These are phyloP conservation scores for Nannizzia gypsea DNA, from an alignment of 2,329 filamentous ascomycete genomes.

Conservation along the genomic window DNA sequence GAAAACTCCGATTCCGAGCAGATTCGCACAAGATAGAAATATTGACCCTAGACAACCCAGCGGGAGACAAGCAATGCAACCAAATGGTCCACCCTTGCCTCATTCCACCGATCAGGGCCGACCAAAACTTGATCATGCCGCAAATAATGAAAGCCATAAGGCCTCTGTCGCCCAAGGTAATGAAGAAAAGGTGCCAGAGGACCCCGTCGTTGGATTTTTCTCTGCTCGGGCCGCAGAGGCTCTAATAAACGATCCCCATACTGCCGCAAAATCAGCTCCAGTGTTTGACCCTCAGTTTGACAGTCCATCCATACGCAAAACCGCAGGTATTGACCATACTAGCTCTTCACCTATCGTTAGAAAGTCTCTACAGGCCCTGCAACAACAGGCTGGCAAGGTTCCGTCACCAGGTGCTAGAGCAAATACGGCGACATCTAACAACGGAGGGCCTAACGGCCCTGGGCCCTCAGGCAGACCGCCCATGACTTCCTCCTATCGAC, in stretches of 20 bases:
- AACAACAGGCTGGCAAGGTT: constrained; percentile 4
- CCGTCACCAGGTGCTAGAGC: neutral
- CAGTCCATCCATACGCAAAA: constrained; percentile 78
- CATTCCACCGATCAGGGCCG: constrained; percentile 17
- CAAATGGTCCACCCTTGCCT: constrained; percentile 14
- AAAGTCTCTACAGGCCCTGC: constrained; percentile 11
- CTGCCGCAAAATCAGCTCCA: constrained; percentile 34
- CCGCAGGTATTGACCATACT: constrained; percentile 71
- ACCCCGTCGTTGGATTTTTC: constrained; percentile 51
- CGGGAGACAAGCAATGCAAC: neutral
- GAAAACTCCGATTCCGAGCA: constrained; percentile 6
- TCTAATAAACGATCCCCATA: constrained; percentile 41
- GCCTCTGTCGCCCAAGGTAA: constrained; percentile 18
- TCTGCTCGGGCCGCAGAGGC: constrained; percentile 55
- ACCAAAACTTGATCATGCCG: constrained; percentile 7
- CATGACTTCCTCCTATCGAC: constrained; percentile 32
- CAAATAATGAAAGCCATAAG: constrained; percentile 9
- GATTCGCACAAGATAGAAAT: constrained; percentile 11
- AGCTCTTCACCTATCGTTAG: constrained; percentile 61
- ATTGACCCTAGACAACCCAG: constrained; percentile 5
- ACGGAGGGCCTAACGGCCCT: no score
- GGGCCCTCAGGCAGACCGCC: constrained; percentile 23
- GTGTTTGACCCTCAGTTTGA: constrained; percentile 63
- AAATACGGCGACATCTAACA: neutral
- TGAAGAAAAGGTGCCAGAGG: constrained; percentile 13